Base-by-base conservation (phyloP, 345 rosid species). In the Alliaria petiolata region DNA sequence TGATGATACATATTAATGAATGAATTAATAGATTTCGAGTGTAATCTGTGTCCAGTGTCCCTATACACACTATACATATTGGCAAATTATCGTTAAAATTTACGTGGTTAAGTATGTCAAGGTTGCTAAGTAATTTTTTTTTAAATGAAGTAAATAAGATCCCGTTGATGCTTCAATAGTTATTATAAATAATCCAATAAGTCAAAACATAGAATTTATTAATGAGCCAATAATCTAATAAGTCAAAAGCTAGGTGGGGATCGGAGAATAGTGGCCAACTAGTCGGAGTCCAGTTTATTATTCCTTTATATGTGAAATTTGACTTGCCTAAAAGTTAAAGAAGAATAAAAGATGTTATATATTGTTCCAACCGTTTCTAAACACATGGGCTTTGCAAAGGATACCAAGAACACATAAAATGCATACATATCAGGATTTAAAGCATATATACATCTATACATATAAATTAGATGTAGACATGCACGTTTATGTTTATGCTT, bases 221-320 rank as follows among this genome's bases (percentile, higher is more conserved):
- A 28, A 28, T 40, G 7, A 40, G 7, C 13, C 2, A 51, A 12
- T 13, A 22, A 22, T 57, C 3, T 11, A 34, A 40, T 22, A 8
- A 60, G 57, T 64, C 56, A 47, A 64, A 0, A 34, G 20, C 16
- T 17, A 15, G 5, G n/a, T 40, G 16, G 11, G 44, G 10, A 31
- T 9, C 2, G 40, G 54, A 46, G 55, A 31, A 17, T 10, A 67
- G 72, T 67, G 72, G 54, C 53, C 30, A 42, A 31, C 51, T 52
- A 39, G 62, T 30, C 5, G 31, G 50, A 53, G 71, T 53, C 71
- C 71, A 66, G 3, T 7, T 8, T 25, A n/a, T 25, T 10, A 42
- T 28, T 53, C 0, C 12, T 40, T 67, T 28, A 13, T 28, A 13
- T 15, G 33, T 40, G 50, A 42, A 54, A 30, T 52, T 52, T 67